These are phyloP conservation scores for Climacium dendroides DNA, from an alignment of 225 moss, liverwort and hornwort species.

Conservation along the genomic window DNA sequence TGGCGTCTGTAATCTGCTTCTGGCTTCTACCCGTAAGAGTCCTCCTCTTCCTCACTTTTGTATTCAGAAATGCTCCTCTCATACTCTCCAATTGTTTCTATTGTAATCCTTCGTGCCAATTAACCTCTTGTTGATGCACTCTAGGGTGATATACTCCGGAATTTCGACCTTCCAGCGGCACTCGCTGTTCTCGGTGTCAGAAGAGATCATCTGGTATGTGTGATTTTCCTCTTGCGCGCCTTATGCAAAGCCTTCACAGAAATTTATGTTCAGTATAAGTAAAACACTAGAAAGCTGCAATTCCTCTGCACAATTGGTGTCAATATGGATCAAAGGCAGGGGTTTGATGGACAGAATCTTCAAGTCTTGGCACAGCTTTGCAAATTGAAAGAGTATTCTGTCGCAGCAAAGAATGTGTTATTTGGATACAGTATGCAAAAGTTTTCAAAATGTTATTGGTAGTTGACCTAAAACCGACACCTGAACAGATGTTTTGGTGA, in stretches of 20 bases:
- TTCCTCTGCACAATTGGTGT: not conserved
- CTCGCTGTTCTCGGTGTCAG: constrained; percentile 63
- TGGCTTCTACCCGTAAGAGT: constrained; percentile 53
- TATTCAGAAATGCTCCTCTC: not conserved
- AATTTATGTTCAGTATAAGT: not conserved
- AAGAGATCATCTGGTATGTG: constrained; percentile 52
- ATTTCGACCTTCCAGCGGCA: constrained; percentile 11
- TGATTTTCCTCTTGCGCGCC: not conserved
- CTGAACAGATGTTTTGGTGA: not conserved
- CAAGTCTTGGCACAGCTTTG: not conserved
- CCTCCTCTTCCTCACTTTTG: not conserved
- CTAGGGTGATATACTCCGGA: constrained; percentile 12
- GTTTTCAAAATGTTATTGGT: too few relatives aligned
- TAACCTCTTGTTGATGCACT: not conserved
- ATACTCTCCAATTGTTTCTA: not conserved
- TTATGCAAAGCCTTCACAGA: not conserved
- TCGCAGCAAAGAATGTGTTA: not conserved
- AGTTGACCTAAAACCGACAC: not conserved
- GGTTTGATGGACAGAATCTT: not conserved
- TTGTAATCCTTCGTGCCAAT: not conserved
- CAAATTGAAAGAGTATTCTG: not conserved
- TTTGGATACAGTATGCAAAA: not conserved
- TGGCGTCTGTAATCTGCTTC: constrained; percentile 58
- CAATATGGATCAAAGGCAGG: not conserved
- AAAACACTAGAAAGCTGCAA: not conserved